Evolutionary conservation across 1,284 basidiomycete genomes (phyloP).

Genomic region (Clitocybe nebularis): DNA sequence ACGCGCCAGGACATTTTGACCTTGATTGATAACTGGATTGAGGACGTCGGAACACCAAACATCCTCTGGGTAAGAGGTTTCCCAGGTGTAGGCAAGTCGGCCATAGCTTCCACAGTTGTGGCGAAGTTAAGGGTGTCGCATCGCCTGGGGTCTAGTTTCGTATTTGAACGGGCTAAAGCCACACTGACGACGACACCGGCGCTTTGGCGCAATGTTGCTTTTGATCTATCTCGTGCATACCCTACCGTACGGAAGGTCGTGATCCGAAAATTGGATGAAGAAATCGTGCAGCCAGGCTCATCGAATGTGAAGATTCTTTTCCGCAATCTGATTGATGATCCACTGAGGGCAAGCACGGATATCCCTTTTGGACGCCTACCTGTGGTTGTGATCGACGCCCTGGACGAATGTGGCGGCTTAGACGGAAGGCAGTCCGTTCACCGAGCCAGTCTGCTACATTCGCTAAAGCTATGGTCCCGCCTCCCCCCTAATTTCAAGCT

Average conservation of each 20-base stretch:
- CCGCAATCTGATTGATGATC: slow-evolving; percentile 19
- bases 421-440: slow-evolving; percentile 14
- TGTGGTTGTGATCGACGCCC: slow-evolving; percentile 28
- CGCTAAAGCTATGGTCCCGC: slow-evolving; percentile 18
- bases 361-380: slow-evolving; percentile 14
- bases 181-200: slow-evolving; percentile 18
- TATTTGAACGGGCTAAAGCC: slow-evolving; percentile 22
- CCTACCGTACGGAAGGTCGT: slow-evolving; percentile 15
- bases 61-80: slow-evolving; percentile 28
- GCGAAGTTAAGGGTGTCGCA: slow-evolving; percentile 11
- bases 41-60: slow-evolving; percentile 17
- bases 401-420: slow-evolving; percentile 28
- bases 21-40: slow-evolving; percentile 20
- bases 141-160: slow-evolving; percentile 22
- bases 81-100: slow-evolving; percentile 25
- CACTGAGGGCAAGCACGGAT: slow-evolving; percentile 13
- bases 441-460: slow-evolving; percentile 16
- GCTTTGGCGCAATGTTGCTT: slow-evolving; percentile 22
- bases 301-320: slow-evolving; percentile 20
- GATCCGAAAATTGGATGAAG: slow-evolving; percentile 16
- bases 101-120: slow-evolving; percentile 20
- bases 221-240: slow-evolving; percentile 20
- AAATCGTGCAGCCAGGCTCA: slow-evolving; percentile 17
- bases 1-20: slow-evolving; percentile 22
- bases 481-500: slow-evolving; percentile 22